These are phyloP conservation scores for Ophiocordyceps camponoti-floridani DNA, from an alignment of 2,329 filamentous ascomycete genomes.

Conservation along the genomic window DNA sequence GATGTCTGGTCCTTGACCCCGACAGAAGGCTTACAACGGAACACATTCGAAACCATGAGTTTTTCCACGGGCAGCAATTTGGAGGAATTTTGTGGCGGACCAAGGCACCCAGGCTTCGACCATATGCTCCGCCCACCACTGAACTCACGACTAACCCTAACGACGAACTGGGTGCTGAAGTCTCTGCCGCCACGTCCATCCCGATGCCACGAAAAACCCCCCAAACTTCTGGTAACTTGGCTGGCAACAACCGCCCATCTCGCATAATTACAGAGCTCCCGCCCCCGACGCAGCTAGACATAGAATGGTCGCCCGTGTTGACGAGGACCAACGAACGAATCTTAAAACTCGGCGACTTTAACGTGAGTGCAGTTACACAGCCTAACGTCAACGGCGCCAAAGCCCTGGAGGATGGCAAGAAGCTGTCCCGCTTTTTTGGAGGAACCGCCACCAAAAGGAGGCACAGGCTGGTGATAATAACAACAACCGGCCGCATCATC, in stretches of 20 bases:
- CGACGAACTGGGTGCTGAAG: neutral
- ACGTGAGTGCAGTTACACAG: conserved; percentile 69
- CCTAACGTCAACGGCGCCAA: conserved; percentile 52
- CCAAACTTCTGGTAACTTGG: conserved; percentile 4
- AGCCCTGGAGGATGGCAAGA: conserved; percentile 57
- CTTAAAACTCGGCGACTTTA: conserved; percentile 77
- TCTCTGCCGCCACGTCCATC: neutral
- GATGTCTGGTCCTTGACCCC: conserved; percentile 79
- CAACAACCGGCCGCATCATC: conserved; percentile 75
- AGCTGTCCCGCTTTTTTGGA: conserved; percentile 85
- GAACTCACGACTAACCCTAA: conserved; percentile 25
- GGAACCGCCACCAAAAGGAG: conserved; percentile 83
- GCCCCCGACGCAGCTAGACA: conserved; percentile 90
- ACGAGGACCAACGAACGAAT: conserved; percentile 87
- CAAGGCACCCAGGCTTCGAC: conserved; percentile 72
- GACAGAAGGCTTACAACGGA: conserved; percentile 72
- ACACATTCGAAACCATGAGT: conserved; percentile 91
- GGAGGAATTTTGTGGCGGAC: conserved; percentile 75
- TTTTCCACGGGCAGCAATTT: conserved; percentile 78
- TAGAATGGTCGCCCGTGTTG: conserved; percentile 94
- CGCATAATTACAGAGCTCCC: conserved; percentile 87
- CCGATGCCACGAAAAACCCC: neutral
- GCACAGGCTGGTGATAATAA: conserved; percentile 86
- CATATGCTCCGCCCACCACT: conserved; percentile 60
- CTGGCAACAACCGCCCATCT: conserved; percentile 42